Conservation (phyloP, 441 rosid species). For the Metrosideros polymorpha region DNA sequence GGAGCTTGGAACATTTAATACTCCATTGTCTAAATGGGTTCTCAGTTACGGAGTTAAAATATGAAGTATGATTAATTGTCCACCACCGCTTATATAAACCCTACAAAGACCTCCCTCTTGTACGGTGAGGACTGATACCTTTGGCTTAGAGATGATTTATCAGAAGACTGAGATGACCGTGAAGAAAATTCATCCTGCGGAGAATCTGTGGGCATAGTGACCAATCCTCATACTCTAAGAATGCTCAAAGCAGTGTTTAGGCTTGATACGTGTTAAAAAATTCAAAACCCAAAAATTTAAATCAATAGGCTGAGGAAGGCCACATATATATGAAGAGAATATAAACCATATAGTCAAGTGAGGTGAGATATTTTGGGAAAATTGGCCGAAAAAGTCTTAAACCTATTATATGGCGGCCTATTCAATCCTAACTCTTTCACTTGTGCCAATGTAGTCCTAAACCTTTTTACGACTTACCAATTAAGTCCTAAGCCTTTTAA, state of each 20-base stretch:
- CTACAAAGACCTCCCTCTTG: background rate
- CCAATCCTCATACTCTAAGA: background rate
- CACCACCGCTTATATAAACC: background rate
- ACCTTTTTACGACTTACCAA: no score
- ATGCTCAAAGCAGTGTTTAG: background rate
- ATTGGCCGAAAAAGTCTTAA: no score
- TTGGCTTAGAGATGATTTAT: background rate
- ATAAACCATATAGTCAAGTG: background rate
- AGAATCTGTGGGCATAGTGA: background rate
- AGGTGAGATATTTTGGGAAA: rapidly evolving
- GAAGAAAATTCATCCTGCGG: background rate
- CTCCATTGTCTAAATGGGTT: background rate
- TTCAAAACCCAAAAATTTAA: background rate
- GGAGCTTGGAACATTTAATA: background rate
- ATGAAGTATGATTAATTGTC: background rate
- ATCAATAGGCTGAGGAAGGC: rapidly evolving
- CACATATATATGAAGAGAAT: background rate
- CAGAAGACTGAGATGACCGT: background rate
- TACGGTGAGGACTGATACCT: background rate
- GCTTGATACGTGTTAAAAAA: background rate
- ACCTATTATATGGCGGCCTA: no score
- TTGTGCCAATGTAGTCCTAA: no score
- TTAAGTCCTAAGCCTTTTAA: no score
- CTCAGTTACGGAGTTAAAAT: background rate
- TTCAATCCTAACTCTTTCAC: no score